A percentile compares a stretch with the other conserved stretches of the same genome.
phyloP scores from a whole-genome alignment of 2,329 filamentous ascomycete genomes.

The Pseudogymnoascus sp. region DNA sequence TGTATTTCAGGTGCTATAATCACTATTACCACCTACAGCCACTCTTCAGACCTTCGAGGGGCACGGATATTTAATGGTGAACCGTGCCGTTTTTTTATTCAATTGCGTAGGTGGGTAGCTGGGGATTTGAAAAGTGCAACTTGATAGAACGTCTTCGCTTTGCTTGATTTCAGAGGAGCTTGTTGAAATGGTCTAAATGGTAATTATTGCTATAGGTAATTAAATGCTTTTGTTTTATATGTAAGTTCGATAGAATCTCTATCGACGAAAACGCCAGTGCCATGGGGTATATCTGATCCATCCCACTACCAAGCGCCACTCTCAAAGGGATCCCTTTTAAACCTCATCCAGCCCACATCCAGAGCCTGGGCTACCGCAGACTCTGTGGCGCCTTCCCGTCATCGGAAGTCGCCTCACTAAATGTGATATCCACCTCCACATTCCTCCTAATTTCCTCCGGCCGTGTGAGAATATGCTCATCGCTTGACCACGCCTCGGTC shows the following conservation, averaged over 20 bases:
- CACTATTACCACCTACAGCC: too few species aligned
- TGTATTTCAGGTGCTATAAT: too few species aligned
- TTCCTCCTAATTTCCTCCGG: slow-evolving; percentile 8
- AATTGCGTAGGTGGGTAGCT: too few species aligned
- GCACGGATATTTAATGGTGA: too few species aligned
- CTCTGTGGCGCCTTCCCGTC: background rate
- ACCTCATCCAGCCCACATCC: background rate
- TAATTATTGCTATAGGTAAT: background rate
- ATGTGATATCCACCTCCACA: slow-evolving; percentile 8
- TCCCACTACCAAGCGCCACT: background rate
- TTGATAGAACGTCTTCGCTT: background rate
- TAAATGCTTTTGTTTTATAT: background rate
- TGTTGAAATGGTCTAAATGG: background rate
- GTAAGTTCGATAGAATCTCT: background rate
- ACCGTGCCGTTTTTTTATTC: too few species aligned
- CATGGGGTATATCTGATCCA: background rate
- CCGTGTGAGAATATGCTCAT: slow-evolving; percentile 5
- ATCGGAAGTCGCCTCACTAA: background rate
- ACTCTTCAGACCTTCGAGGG: too few species aligned
- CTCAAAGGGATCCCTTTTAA: background rate
- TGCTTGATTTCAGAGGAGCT: background rate
- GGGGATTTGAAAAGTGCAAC: background rate
- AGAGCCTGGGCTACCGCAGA: background rate
- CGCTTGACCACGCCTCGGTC: background rate
- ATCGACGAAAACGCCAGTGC: background rate